These are phyloP conservation scores for Actinomortierella ambigua DNA, from an alignment of 371 early-diverging fungal species.

Conservation along the genomic window DNA sequence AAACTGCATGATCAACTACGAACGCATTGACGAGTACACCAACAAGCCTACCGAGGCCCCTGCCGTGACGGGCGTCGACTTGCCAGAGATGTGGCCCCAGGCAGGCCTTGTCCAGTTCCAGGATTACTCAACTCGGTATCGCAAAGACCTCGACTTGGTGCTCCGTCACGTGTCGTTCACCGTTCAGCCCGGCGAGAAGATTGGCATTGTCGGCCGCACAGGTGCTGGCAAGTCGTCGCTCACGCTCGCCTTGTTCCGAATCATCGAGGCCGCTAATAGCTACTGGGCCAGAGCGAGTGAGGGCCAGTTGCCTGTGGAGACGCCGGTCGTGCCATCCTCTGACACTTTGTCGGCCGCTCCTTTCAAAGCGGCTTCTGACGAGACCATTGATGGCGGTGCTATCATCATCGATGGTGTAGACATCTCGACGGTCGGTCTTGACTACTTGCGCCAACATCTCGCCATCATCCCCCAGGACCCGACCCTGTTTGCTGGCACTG, in stretches of 20 bases:
- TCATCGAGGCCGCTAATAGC: constrained; percentile 64
- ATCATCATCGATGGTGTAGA: constrained; percentile 82
- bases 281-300: constrained; percentile 26
- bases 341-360: not conserved
- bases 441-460: constrained; percentile 74
- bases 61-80: constrained; percentile 20
- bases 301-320: not conserved
- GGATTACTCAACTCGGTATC: constrained; percentile 63
- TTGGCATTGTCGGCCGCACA: constrained; percentile 68
- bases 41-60: constrained; percentile 58
- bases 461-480: constrained; percentile 97
- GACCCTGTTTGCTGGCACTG: constrained; percentile 82
- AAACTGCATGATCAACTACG: constrained; percentile 63
- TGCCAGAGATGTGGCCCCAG: constrained; percentile 50
- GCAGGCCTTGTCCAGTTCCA: constrained; percentile 62
- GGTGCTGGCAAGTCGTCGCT: constrained; percentile 76
- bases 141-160: constrained; percentile 64
- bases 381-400: constrained; percentile 46
- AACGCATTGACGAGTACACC: constrained; percentile 67
- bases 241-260: constrained; percentile 70
- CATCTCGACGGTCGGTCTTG: constrained; percentile 76
- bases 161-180: constrained; percentile 54
- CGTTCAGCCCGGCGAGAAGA: constrained; percentile 50
- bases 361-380: not conserved
- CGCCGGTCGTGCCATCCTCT: not conserved